Conservation (phyloP, 345 rosid genomes). For the Eucalyptus marginata region DNA sequence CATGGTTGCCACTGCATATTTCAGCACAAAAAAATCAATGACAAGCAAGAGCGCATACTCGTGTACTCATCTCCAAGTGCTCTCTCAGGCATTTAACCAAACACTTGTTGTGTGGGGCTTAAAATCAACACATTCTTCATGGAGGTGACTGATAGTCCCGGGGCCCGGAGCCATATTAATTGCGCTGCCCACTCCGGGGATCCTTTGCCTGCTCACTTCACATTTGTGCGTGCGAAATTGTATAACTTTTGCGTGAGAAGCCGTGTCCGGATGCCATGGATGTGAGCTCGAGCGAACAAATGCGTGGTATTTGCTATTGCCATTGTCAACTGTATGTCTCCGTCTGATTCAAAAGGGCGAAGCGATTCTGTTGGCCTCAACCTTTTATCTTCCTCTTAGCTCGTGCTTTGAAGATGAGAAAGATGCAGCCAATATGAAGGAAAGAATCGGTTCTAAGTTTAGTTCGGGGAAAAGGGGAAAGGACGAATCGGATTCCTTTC, state of each 20-base stretch:
- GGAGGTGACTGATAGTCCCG: neutral
- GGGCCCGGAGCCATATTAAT: neutral
- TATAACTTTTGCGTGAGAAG: neutral
- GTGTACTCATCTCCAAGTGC: neutral
- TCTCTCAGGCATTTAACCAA: neutral
- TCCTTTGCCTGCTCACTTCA: neutral
- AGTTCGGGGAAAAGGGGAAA: no score
- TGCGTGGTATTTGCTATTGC: neutral
- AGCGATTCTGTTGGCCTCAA: neutral
- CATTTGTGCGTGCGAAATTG: rapidly evolving
- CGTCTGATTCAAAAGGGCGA: neutral
- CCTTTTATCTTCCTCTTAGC: neutral
- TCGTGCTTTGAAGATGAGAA: neutral
- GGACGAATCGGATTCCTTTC: no score
- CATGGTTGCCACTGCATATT: neutral
- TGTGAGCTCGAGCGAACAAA: neutral
- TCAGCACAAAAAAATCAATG: neutral
- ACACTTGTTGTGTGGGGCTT: neutral
- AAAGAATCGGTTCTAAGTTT: neutral
- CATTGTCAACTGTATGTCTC: neutral
- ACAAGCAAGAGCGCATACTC: neutral
- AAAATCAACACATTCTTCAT: neutral
- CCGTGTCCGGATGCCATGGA: neutral
- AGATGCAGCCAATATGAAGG: neutral
- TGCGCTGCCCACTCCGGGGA: neutral